Conservation (phyloP, 1,284 basidiomycete species). For the Retiboletus flavoniger region DNA sequence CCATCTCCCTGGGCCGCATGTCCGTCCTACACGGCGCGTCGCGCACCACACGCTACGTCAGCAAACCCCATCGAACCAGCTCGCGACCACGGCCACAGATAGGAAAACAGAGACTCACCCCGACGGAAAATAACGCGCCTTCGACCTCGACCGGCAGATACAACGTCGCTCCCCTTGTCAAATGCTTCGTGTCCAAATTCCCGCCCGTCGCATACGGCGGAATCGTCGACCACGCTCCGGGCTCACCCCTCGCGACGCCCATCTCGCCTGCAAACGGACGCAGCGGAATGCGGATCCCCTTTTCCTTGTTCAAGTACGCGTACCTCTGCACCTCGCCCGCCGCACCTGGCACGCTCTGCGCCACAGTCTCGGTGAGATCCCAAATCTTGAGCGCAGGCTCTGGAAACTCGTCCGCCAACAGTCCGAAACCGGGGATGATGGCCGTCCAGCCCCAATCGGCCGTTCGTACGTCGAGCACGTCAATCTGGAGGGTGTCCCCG, state of each 20-base stretch:
- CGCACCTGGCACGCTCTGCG: slow-evolving; percentile 10
- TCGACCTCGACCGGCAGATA: slow-evolving; percentile 60
- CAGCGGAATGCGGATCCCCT: slow-evolving; percentile 47
- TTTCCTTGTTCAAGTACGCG: slow-evolving; percentile 50
- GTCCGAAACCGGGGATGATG: slow-evolving; percentile 56
- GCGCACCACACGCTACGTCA: not conserved
- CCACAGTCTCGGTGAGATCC: slow-evolving; percentile 37
- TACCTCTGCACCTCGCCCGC: slow-evolving; percentile 19
- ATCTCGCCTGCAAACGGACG: slow-evolving; percentile 62
- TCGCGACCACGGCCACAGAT: no score
- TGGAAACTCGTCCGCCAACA: slow-evolving; percentile 54
- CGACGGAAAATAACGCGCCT: slow-evolving; percentile 59
- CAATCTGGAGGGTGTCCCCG: slow-evolving; percentile 59
- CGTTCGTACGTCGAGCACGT: slow-evolving; percentile 49
- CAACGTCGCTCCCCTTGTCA: slow-evolving; percentile 51
- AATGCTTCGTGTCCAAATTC: slow-evolving; percentile 59
- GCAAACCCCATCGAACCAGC: not conserved
- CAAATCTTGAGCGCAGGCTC: slow-evolving; percentile 54
- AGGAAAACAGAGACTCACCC: slow-evolving; percentile 39
- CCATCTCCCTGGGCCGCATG: slow-evolving; percentile 67
- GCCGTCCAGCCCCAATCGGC: slow-evolving; percentile 65
- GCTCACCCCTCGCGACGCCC: slow-evolving; percentile 57
- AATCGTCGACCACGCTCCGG: slow-evolving; percentile 57
- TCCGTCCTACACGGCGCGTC: slow-evolving; percentile 45
- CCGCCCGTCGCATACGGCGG: slow-evolving; percentile 62